Evolutionary conservation across 495 filamentous ascomycete species (phyloP).

Genomic region (Annulohypoxylon bovei): DNA sequence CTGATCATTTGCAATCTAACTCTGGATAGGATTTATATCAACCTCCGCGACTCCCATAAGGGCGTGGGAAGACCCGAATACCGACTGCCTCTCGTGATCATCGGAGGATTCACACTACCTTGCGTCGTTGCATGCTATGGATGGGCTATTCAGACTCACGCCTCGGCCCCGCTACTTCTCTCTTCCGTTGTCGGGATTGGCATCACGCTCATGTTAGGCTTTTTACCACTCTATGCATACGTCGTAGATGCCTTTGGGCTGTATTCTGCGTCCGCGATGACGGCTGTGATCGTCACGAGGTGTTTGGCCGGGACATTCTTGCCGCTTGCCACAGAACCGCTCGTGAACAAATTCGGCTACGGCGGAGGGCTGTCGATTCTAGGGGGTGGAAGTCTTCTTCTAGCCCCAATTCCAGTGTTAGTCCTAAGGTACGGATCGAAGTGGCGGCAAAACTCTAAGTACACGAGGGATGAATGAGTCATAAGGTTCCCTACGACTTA

Average conservation of each 20-base stretch:
- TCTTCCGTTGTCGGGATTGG: conserved; percentile 52
- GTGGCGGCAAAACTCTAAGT: conserved; percentile 62
- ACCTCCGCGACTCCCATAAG: conserved; percentile 51
- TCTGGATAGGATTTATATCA: conserved; percentile 63
- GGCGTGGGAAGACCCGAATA: conserved; percentile 58
- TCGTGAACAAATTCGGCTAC: conserved; percentile 58
- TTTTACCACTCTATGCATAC: conserved; percentile 63
- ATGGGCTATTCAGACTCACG: conserved; percentile 53
- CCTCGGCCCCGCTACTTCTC: conserved; percentile 55
- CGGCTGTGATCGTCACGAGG: conserved; percentile 62
- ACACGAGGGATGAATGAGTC: conserved; percentile 48
- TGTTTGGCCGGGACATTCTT: conserved; percentile 65
- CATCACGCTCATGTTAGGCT: conserved; percentile 52
- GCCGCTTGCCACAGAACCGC: conserved; percentile 58
- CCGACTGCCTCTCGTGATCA: conserved; percentile 61
- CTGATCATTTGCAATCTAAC: conserved; percentile 56
- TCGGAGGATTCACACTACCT: conserved; percentile 56
- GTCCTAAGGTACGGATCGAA: conserved; percentile 59
- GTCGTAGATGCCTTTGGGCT: conserved; percentile 67
- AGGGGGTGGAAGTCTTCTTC: conserved; percentile 46
- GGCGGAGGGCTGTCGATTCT: conserved; percentile 61
- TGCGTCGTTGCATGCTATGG: conserved; percentile 58
- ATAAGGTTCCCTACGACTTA: not conserved
- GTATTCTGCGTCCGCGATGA: conserved; percentile 66
- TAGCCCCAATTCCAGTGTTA: conserved; percentile 62